These are phyloP conservation scores for Candida takata DNA, from an alignment of 805 yeast species.

Conservation along the genomic window DNA sequence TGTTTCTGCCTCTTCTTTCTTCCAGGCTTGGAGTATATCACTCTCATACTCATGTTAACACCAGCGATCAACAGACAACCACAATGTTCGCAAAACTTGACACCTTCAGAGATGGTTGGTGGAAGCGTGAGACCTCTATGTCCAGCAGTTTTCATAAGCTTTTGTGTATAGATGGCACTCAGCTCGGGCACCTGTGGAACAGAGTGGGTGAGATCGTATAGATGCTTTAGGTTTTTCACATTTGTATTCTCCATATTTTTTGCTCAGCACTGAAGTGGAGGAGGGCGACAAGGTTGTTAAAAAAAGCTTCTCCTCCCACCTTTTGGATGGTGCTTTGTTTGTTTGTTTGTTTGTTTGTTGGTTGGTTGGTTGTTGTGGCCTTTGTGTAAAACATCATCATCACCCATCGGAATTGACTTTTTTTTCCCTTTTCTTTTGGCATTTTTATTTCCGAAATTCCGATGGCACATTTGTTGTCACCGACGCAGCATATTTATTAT, in stretches of 20 bases:
- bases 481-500: too few relatives aligned
- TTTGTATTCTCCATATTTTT: constrained; percentile 19
- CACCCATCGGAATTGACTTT: too few relatives aligned
- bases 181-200: constrained; percentile 10
- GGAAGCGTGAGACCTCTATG: constrained; percentile 20
- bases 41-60: constrained; percentile 21
- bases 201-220: constrained; percentile 14
- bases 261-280: too few relatives aligned
- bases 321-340: too few relatives aligned
- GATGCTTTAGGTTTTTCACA: constrained; percentile 7
- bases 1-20: constrained; percentile 5
- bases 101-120: constrained; percentile 3
- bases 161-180: constrained; percentile 21
- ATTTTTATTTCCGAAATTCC: too few relatives aligned
- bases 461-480: too few relatives aligned
- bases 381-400: too few relatives aligned
- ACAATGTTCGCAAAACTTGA: constrained; percentile 13
- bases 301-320: too few relatives aligned
- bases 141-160: constrained; percentile 24
- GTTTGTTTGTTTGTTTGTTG: too few relatives aligned
- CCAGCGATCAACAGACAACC: constrained; percentile 24
- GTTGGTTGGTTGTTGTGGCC: too few relatives aligned
- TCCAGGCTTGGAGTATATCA: constrained; percentile 10
- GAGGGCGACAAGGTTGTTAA: too few relatives aligned
- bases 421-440: too few relatives aligned